A percentile compares a stretch with the other conserved stretches of the same genome.
phyloP scores from a whole-genome alignment of 768 basidiomycete species.

The Phallus indusiatus region DNA sequence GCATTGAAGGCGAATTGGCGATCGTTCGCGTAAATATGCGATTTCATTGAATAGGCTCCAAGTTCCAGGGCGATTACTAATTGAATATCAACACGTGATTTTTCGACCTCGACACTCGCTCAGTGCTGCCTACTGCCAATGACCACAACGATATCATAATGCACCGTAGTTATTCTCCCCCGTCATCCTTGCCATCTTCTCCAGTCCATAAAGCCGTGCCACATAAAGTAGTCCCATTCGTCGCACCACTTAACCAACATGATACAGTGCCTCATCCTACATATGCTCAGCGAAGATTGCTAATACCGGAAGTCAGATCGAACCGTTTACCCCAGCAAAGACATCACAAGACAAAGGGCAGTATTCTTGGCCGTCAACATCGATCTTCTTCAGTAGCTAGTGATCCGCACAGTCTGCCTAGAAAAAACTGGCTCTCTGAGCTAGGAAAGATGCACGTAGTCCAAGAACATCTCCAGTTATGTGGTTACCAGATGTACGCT shows the following conservation, averaged over 20 bases:
- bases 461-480: conserved; percentile 37
- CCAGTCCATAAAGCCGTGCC: background rate
- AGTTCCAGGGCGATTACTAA: no score
- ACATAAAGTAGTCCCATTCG: background rate
- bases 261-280: background rate
- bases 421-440: conserved; percentile 3
- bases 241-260: background rate
- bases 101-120: no score
- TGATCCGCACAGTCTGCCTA: background rate
- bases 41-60: no score
- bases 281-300: background rate
- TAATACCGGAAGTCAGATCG: conserved; percentile 2
- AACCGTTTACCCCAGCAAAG: background rate
- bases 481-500: conserved; percentile 74
- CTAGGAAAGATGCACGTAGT: conserved; percentile 21
- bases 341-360: background rate
- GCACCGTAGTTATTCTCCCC: background rate
- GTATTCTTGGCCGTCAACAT: background rate
- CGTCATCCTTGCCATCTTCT: conserved; percentile 3
- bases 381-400: conserved; percentile 1
- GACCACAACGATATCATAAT: no score
- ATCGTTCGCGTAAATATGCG: no score
- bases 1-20: no score
- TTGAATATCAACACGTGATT: no score
- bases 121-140: no score